Evolutionary conservation across 192 early-diverging fungal species (phyloP), one percentile per base, ranked within the genome.

Genomic region (Umbelopsis sp.): DNA sequence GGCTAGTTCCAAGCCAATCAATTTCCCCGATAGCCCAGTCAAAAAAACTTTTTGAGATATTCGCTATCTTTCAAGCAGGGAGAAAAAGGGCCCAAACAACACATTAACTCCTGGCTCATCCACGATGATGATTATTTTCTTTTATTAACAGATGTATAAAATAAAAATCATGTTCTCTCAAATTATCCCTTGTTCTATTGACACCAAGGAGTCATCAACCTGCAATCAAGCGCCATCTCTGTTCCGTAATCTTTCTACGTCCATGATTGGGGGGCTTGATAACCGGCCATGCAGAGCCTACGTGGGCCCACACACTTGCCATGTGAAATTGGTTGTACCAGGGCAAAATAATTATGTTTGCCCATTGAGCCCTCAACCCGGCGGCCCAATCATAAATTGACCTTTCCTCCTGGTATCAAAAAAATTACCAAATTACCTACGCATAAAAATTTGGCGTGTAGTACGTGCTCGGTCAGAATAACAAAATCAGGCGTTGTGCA

Each of bases 1-100:
- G 55, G 55, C 33, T 13, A 30, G 27, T 61, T 61, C 55, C 55
- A 61, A 61, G 55, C 55, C 55, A 61, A 61, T 61, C 55, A 61
- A 33, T 61, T 61, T 21, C 33, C 55, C 55, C 55, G 55, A 61
- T 33, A 22, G 22, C 25, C 51, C 25, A 25, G 51, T 52, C 18
- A 22, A 52, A 25, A 21, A 52, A 49, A 49, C 15, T 49, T 20
- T 49, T 20, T 49, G 15, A 16, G 48, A 16, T 49, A 20, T 49
- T 49, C 20, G 4, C 15, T 49, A 49, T 49, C 48, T 49, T 49
- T 16, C 5, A 41, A 41, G 37, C 37, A 41, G 37, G 37, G 37
- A 41, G 37, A 41, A 41, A 30, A 30, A 3, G 7, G 37, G 2
- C 7, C 37, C 37, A 41, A 41, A 41, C 37, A 41, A 41, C 37